Percentiles rank a stretch among this genome's conserved stretches.
Evolutionary conservation across 2,329 filamentous ascomycete species (phyloP).

Genomic region (Penicillium palitans): DNA sequence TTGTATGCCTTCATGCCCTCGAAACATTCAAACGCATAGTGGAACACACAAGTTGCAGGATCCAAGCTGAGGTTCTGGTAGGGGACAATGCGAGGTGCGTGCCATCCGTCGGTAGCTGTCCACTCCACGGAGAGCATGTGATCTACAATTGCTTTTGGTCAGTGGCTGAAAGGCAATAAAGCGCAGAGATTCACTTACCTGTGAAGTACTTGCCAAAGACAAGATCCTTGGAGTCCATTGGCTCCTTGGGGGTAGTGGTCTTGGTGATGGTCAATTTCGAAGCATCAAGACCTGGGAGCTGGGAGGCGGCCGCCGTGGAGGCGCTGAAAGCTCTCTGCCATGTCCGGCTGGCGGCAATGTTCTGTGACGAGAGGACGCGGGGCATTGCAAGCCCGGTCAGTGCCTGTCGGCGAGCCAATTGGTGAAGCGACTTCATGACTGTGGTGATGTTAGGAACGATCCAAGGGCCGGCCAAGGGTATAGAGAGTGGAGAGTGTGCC

Average conservation of each 20-base stretch:
- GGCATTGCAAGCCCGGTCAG: constrained; percentile 27
- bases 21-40: constrained; percentile 98
- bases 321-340: constrained; percentile 53
- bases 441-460: constrained; percentile 1
- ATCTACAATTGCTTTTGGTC: constrained; percentile 57
- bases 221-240: constrained; percentile 74
- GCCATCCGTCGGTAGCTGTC: constrained; percentile 82
- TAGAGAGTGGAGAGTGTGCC: neutral
- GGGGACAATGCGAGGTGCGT: constrained; percentile 76
- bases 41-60: constrained; percentile 93
- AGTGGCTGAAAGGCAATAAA: constrained; percentile 11
- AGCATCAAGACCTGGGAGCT: constrained; percentile 70
- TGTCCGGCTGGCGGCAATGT: constrained; percentile 35
- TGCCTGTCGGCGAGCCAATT: constrained; percentile 37
- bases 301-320: constrained; percentile 32
- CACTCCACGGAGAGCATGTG: constrained; percentile 97
- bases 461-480: constrained; percentile 4
- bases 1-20: constrained; percentile 99
- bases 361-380: constrained; percentile 27
- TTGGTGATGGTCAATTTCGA: constrained; percentile 72
- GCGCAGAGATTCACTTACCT: constrained; percentile 53
- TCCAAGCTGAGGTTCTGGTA: constrained; percentile 98
- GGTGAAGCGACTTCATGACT: constrained; percentile 39
- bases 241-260: constrained; percentile 71
- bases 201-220: constrained; percentile 91